phyloP scores from a whole-genome alignment of 345 rosid species.

The Excoecaria cochinchinensis region DNA sequence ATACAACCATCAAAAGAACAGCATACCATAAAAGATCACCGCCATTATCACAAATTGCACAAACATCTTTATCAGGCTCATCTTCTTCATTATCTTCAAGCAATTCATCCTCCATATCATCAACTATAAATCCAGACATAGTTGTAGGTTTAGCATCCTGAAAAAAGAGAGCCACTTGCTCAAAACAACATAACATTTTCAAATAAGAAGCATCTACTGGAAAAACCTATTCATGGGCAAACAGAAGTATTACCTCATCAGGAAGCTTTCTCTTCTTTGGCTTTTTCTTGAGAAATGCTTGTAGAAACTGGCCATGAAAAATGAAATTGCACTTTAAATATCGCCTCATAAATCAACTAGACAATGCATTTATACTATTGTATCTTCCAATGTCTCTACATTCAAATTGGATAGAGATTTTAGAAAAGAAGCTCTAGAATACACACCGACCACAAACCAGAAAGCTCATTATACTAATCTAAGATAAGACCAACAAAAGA shows the following conservation, averaged over 20 bases:
- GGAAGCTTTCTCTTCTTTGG: constrained; percentile 47
- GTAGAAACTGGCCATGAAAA: constrained; percentile 50
- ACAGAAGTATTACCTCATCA: constrained; percentile 52
- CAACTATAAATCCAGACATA: constrained; percentile 58
- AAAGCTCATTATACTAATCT: not conserved
- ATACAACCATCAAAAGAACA: constrained; percentile 9
- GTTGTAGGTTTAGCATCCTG: constrained; percentile 42
- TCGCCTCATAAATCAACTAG: not conserved
- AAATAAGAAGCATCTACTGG: not conserved
- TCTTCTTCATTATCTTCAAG: constrained; percentile 42
- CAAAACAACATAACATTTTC: constrained; percentile 14
- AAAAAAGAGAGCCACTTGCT: constrained; percentile 17
- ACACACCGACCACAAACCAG: not conserved
- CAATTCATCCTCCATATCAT: constrained; percentile 42
- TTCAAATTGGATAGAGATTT: not conserved
- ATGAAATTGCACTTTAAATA: not conserved
- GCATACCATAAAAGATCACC: constrained; percentile 71
- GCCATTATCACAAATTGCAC: constrained; percentile 90
- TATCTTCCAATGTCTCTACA: not conserved
- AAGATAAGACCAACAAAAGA: not conserved
- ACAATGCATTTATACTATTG: not conserved
- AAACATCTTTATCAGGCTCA: constrained; percentile 48
- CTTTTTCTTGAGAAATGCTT: constrained; percentile 58
- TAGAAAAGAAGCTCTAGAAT: not conserved
- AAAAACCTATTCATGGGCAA: not conserved